Base-by-base conservation (phyloP, 768 basidiomycete genomes). In the Ephemerocybe angulata region DNA sequence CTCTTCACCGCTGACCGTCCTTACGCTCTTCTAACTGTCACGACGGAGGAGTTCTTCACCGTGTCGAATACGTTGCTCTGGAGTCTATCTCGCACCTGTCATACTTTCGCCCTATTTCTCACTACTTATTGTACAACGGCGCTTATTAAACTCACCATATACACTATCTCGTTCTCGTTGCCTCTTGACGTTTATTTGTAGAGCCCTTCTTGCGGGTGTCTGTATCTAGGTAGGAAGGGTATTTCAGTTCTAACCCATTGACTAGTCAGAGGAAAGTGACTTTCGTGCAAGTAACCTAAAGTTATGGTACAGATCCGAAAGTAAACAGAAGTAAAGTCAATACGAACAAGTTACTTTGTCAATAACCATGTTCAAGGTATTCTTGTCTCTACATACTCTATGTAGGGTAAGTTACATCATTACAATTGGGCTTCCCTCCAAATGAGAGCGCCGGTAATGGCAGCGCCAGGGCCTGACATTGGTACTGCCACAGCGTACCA, bases 401-500 rank as follows among this genome's bases (percentile, higher is more conserved):
- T n/a, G n/a, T n/a, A n/a, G n/a, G n/a, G n/a, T n/a, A n/a, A n/a
- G n/a, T n/a, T n/a, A n/a, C 33, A 35, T 31, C 22, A 46, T 25
- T 55, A 38, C 31, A 56, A 30, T 43, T 58, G 46, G n/a, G 54
- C 40, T 62, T 84, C 82, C 54, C 79, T 70, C 79, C 79, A 81
- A 43, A 83, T 63, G 28, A 76, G 69, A 2, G 76, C 69, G 2
- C 74, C 81, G 19, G 72, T 67, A 28, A 82, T 63, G 1, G 80
- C 76, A 37, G 83, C 82, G 10, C 82, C 79, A 3, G 79, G 81
- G 2, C 82, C 83, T 22, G 82, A 33, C 6, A 73, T 27, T 3
- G 74, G 67, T 6, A 71, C 71, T 6, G 74, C 73, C n/a, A 77
- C 21, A 0, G 64, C 50, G 59, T 77, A 71, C 81, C 82, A 84